Base-by-base conservation (phyloP, 2,329 filamentous ascomycete species). In the Didymella lethalis region DNA sequence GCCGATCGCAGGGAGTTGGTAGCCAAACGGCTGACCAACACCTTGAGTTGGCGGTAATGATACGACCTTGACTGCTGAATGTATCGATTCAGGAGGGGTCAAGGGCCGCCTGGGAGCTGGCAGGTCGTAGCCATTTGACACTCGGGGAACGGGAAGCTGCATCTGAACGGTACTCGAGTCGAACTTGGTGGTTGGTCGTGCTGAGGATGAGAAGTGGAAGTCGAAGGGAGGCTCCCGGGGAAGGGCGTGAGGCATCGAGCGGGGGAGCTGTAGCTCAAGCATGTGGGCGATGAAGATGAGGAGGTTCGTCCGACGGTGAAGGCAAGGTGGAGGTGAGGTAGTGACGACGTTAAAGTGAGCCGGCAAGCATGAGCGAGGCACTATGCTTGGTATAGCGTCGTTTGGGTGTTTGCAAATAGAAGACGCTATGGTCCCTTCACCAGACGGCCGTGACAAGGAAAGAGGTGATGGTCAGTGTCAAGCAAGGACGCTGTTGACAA, bases 181-280 rank as follows among this genome's bases (percentile, higher is more conserved):
- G 36, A 72, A 62, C 64, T 74, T 75, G 53, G 66, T 62, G 48
- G 62, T 46, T 46, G 57, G 57, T 59, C 66, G 56, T 53, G 62
- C 64, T 18, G 66, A 52, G 48, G 58, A 59, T 49, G 72, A 64
- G 50, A 69, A 56, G 69, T 70, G 74, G 66, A 72, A 67, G 67
- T 74, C 69, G 67, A 73, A 67, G 56, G 74, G 61, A 65, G 64
- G 70, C 62, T 75, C 73, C 66, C 72, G 67, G 36, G 72, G 67
- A 53, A 77, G 62, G 64, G 74, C 74, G 74, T 77, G 74, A 71
- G 75, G 75, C 76, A 77, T 78, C 71, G 75, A 73, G 43, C 69
- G 69, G 29, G 75, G 75, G 32, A 76, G 73, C 65, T 78, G 75
- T 75, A 78, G 71, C 70, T 77, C 74, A 67, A 77, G 74, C 75